Conservation (phyloP, 768 basidiomycete species). For the Amylocystis lapponica region DNA sequence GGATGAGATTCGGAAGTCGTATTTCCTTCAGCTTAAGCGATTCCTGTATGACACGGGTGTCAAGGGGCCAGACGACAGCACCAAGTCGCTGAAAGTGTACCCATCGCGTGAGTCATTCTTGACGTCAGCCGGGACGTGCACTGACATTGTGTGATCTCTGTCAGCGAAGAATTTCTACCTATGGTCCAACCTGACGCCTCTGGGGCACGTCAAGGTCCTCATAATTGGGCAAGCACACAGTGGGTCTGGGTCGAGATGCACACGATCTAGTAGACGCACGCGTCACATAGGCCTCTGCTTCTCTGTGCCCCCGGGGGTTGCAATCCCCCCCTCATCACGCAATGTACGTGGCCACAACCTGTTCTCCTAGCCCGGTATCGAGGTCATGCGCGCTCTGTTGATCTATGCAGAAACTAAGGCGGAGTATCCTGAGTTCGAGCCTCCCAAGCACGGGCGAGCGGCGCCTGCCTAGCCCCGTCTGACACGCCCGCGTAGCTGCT, state of each 20-base stretch:
- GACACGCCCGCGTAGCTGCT: neutral
- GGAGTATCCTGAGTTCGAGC: constrained; percentile 74
- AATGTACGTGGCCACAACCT: constrained; percentile 48
- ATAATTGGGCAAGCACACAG: constrained; percentile 91
- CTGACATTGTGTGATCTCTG: neutral
- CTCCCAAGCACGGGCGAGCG: constrained; percentile 79
- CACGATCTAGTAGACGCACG: neutral
- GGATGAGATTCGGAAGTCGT: constrained; percentile 70
- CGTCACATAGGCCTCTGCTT: constrained; percentile 68
- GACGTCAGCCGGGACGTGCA: neutral
- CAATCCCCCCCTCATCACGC: constrained; percentile 73
- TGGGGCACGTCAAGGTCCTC: constrained; percentile 81
- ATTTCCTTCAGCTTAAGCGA: constrained; percentile 67
- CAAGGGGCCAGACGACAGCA: constrained; percentile 41
- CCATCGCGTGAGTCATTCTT: constrained; percentile 60
- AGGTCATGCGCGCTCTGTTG: constrained; percentile 32
- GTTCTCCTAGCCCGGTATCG: constrained; percentile 12
- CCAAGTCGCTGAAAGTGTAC: constrained; percentile 54
- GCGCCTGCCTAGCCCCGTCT: neutral
- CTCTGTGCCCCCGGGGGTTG: constrained; percentile 77
- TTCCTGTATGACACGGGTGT: constrained; percentile 67
- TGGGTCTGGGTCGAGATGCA: constrained; percentile 26
- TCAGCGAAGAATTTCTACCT: constrained; percentile 81
- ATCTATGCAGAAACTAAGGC: constrained; percentile 85
- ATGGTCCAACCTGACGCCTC: constrained; percentile 80